Base-by-base conservation (phyloP, 2,329 filamentous ascomycete genomes). In the Ophiostoma novo-ulmi region DNA sequence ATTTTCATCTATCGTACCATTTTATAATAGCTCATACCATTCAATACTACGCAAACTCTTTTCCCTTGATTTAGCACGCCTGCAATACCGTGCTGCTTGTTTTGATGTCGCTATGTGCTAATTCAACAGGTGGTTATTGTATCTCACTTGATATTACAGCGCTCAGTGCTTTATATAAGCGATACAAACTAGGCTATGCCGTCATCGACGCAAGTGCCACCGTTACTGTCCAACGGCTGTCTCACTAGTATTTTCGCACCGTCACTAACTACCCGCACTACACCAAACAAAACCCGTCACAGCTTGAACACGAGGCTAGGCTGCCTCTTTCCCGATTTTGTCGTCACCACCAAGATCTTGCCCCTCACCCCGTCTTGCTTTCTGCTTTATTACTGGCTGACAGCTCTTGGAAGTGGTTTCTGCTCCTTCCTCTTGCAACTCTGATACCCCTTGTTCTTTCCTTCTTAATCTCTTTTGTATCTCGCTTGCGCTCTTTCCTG, bases 241-340 rank as follows among this genome's bases (percentile, higher is more conserved):
- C 52, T 26, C 52, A 14, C 22, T 58, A 58, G n/a, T 14, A 10
- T 10, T 58, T 58, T 26, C n/a, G 4, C 20, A 13, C 52, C 22
- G n/a, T 6, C 31, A 13, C 22, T 31, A 10, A 17, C 58, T 63
- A 63, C 26, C 13, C 58, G 58, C 58, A 63, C 61, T 11, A 13
- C 17, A 38, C 61, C 61, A 14, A 36, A n/a, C 26, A 61, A 61
- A 14, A 5, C 26, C n/a, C 61, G 61, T 64, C 61, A 64, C 61
- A 36, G 14, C 61, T 31, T 65, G 67, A 58, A 66, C 69, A 70
- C 69, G 26, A 71, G 70, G 70, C 70, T 65, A 68, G 70, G 70
- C 70, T 71, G 69, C 69, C 69, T 70, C 69, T 39, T 71, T 48
- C 68, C 58, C 26, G 31, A 22, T 69, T 22, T 38, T 26, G 44